Conservation (phyloP, 331 rosid genomes). For the Ulmus americana region DNA sequence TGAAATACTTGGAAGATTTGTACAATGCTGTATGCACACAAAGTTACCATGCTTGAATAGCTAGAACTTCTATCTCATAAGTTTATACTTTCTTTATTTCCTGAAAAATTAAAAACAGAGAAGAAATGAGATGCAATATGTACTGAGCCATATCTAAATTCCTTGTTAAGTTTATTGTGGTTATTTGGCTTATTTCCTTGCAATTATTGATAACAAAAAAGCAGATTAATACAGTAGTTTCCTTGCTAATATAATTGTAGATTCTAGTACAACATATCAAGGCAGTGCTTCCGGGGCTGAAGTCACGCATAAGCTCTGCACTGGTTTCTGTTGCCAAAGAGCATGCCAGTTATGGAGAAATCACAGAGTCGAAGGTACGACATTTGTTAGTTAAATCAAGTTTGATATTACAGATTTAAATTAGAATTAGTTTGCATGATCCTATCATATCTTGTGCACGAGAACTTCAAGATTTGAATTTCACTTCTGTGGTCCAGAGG, state of each 20-base stretch:
- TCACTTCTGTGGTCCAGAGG: background rate
- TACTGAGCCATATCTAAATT: background rate
- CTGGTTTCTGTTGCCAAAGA: slow-evolving; percentile 80
- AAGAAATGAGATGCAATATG: no score
- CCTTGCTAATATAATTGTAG: slow-evolving; percentile 38
- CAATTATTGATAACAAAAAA: no score
- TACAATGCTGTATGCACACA: background rate
- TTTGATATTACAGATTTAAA: background rate
- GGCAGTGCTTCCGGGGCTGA: slow-evolving; percentile 75
- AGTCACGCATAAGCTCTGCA: slow-evolving; percentile 73
- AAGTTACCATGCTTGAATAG: background rate
- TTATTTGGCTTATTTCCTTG: no score
- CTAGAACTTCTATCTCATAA: background rate
- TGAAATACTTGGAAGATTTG: slow-evolving; percentile 7
- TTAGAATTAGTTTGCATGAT: slow-evolving; percentile 1
- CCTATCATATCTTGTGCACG: background rate
- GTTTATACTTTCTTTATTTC: background rate
- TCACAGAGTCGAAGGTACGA: slow-evolving; percentile 80
- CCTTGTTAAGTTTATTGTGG: background rate
- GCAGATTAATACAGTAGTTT: background rate
- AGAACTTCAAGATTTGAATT: background rate
- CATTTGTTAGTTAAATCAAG: background rate
- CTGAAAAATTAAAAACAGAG: no score
- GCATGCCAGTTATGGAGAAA: slow-evolving; percentile 81
- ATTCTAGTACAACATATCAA: slow-evolving; percentile 86